Base-by-base conservation (phyloP, 2,329 filamentous ascomycete genomes). In the Phaeosphaeriaceae sp. region DNA sequence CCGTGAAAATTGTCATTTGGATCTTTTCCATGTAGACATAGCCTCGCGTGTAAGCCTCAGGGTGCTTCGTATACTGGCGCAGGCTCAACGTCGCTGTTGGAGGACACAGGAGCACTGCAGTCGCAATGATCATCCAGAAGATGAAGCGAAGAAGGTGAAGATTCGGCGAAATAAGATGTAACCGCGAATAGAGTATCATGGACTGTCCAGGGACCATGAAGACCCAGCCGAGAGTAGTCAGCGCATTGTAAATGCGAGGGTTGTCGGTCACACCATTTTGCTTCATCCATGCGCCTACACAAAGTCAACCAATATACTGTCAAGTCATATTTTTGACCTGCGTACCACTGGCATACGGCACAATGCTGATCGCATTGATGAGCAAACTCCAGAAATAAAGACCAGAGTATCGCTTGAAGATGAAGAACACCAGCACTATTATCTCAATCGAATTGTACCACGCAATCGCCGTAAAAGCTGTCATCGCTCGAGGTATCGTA, bases 131-230 rank as follows among this genome's bases (percentile, higher is more conserved):
- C 80, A 88, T 85, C 46, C 65, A 75, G 1, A 87, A 74, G 2
- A 86, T 80, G 2, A 77, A 72, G 2, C 77, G 58, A 2, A 52
- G 42, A 25, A 42, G 36, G 9, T n/a, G 44, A 20, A 27, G 47
- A 48, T 47, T 57, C 17, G 31, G 54, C 25, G 51, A 54, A 22
- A 67, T 55, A 19, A 67, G 54, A 33, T 67, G 60, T 1, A 67
- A 40, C 3, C 86, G 80, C 1, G 85, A 88, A 73, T 86, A 89
- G 0, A 89, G 76, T 1, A 89, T 85, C 19, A 88, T 58, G 0
- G 82, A 81, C 66, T 87, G 85, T 0, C 86, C 86, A 0, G 85
- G 86, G 0, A 88, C 83, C 84, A 88, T 87, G 1, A 75, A 64
- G 67, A 83, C 82, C 82, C 85, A 83, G 11, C 84, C 85, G 75